phyloP scores from a whole-genome alignment of 2,329 filamentous ascomycete genomes.

The Penicillium sp. region DNA sequence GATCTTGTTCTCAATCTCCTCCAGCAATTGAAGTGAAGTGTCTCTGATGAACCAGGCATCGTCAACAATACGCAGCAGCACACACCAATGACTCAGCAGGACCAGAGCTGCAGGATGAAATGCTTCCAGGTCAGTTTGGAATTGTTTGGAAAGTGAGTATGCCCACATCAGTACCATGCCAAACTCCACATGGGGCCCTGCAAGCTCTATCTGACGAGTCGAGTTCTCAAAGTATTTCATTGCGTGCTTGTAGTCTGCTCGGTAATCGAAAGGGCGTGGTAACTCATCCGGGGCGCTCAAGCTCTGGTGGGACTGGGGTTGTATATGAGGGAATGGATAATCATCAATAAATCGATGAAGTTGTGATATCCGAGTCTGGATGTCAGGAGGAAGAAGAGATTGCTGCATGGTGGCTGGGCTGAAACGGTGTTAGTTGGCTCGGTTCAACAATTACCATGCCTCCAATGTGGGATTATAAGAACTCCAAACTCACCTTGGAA shows the following conservation, averaged over 20 bases:
- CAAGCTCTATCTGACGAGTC: slow-evolving; percentile 16
- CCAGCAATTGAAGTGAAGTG: slow-evolving; percentile 10
- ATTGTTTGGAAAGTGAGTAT: slow-evolving; percentile 15
- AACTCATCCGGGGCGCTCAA: background rate
- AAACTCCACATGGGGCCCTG: slow-evolving; percentile 16
- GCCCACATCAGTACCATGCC: slow-evolving; percentile 22
- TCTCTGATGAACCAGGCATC: slow-evolving; percentile 17
- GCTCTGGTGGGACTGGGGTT: background rate
- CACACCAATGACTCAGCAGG: slow-evolving; percentile 18
- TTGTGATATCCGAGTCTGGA: slow-evolving; percentile 12
- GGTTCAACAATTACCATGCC: background rate
- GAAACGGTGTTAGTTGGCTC: background rate
- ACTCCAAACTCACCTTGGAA: slow-evolving; percentile 12
- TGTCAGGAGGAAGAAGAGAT: slow-evolving; percentile 19
- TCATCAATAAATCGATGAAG: slow-evolving; percentile 17
- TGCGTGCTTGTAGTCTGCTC: slow-evolving; percentile 13
- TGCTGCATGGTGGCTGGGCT: slow-evolving; percentile 12
- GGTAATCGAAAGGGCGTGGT: background rate
- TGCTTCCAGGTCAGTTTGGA: slow-evolving; percentile 15
- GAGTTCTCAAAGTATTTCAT: slow-evolving; percentile 11
- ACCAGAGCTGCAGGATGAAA: slow-evolving; percentile 16
- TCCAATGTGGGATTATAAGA: too few relatives aligned
- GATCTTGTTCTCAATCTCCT: slow-evolving; percentile 19
- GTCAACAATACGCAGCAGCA: slow-evolving; percentile 16
- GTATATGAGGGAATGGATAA: slow-evolving; percentile 11